phyloP scores from a whole-genome alignment of 352 stramenopile species.

The Phytophthora pisi region DNA sequence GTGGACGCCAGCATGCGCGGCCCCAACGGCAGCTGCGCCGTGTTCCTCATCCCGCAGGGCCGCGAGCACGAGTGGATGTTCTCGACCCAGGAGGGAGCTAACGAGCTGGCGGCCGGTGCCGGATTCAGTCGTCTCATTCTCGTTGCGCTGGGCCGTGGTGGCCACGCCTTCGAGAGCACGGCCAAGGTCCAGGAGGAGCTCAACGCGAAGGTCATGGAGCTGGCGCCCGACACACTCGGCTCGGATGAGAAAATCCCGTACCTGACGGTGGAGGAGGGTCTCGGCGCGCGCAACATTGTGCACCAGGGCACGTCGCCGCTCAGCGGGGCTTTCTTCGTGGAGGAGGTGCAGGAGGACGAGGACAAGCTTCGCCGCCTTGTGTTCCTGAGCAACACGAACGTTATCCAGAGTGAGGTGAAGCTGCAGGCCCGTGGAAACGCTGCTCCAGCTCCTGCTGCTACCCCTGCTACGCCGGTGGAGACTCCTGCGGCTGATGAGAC shows the following conservation, averaged over 20 bases:
- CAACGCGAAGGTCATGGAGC: constrained; percentile 65
- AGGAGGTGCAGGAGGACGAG: constrained; percentile 63
- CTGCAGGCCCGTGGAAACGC: constrained; percentile 29
- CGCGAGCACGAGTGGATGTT: constrained; percentile 88
- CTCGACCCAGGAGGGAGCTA: constrained; percentile 65
- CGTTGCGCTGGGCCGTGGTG: constrained; percentile 59
- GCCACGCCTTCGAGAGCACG: constrained; percentile 69
- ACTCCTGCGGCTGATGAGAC: constrained; percentile 13
- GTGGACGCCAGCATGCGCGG: constrained; percentile 57
- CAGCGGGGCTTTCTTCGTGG: constrained; percentile 74
- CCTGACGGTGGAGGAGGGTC: constrained; percentile 69
- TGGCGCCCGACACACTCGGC: constrained; percentile 55
- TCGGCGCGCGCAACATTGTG: constrained; percentile 66
- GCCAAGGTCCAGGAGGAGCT: constrained; percentile 76
- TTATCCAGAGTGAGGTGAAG: constrained; percentile 81
- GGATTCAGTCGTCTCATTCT: constrained; percentile 80
- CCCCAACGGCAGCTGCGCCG: constrained; percentile 60
- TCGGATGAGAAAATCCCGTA: constrained; percentile 68
- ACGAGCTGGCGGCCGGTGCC: constrained; percentile 60
- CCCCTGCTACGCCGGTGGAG: constrained; percentile 7
- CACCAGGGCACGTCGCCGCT: constrained; percentile 51
- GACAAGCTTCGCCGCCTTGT: constrained; percentile 66
- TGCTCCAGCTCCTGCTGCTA: constrained; percentile 9
- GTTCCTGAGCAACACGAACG: constrained; percentile 73
- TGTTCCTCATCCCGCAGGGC: constrained; percentile 83